Evolutionary conservation across 805 yeast species (phyloP), one percentile per base, ranked within the genome.

Genomic region (Blastobotrys chiropterorum): DNA sequence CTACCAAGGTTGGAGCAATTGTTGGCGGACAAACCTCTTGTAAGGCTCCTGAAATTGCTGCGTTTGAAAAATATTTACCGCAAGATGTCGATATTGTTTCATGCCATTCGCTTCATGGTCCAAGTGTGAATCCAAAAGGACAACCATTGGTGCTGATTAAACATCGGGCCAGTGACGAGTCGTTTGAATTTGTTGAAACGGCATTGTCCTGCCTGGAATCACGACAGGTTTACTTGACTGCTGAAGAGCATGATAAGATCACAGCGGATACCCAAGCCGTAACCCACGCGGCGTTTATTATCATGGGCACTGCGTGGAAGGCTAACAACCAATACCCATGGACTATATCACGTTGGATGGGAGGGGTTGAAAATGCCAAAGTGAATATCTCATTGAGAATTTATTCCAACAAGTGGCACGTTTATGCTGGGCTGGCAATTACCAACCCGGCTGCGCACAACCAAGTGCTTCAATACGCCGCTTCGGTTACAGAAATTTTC

Each of bases 21-120:
- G 96, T 94, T 3, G 99, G 98, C n/a, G 99, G 99, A 5, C 99
- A 94, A 68, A 90, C 99, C 0, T 86, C 96, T 7, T 92, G 98
- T 69, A 94, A 94, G 63, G 83, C 80, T 21, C 95, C 95, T 0
- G 99, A 94, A 64, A 85, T 94, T 22, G 74, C 69, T 14, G 96
- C 97, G 0, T 87, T 94, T 65, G 97, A 90, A 60, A 72, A 73
- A 44, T 70, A 78, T 58, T 66, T 89, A 31, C 97, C 98, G 0
- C 53, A 61, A 0, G 98, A 94, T 69, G 84, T 82, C 2, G 86
- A 87, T 44, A 92, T 94, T 21, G 80, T 94, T 11, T 79, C 95
- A 1, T 78, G 95, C 20, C 99, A 94, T 66, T 90, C 97, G 0
- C 72, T 94, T 55, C 99, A 94, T 70, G 99, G 99, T 0, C 98